phyloP scores from a whole-genome alignment of 2,329 filamentous ascomycete genomes.

The Arthroderma sp. region DNA sequence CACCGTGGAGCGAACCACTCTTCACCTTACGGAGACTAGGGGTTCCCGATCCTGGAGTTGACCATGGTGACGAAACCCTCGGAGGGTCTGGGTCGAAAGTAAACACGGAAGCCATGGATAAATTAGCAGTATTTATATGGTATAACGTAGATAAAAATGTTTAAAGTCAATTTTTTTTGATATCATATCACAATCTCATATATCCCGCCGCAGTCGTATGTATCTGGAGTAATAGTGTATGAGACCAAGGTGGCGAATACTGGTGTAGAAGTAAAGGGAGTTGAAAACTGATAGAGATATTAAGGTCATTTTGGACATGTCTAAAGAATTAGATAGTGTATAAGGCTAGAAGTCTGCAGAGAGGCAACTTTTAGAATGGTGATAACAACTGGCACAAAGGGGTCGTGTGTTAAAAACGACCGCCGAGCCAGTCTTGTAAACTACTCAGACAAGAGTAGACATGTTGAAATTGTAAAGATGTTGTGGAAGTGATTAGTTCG shows the following conservation, averaged over 20 bases:
- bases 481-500: too few relatives aligned
- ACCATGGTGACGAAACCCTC: constrained; percentile 83
- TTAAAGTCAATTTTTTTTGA: background rate
- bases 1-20: constrained; percentile 13
- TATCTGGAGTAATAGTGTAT: constrained; percentile 8
- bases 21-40: constrained; percentile 20
- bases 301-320: constrained; percentile 14
- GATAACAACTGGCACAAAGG: too few relatives aligned
- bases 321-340: background rate
- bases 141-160: background rate
- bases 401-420: too few relatives aligned
- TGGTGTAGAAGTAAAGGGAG: constrained; percentile 6
- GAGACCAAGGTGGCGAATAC: constrained; percentile 7
- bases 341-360: background rate
- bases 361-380: background rate
- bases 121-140: background rate
- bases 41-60: constrained; percentile 40
- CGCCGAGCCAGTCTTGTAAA: too few relatives aligned
- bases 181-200: background rate
- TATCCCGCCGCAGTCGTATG: constrained; percentile 5
- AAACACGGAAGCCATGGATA: constrained; percentile 78
- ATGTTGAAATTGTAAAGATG: too few relatives aligned
- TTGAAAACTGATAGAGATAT: constrained; percentile 8
- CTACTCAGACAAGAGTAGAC: too few relatives aligned
- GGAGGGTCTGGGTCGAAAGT: constrained; percentile 84